Conservation (phyloP, 1,284 basidiomycete genomes). For the Marasmius fiardii region DNA sequence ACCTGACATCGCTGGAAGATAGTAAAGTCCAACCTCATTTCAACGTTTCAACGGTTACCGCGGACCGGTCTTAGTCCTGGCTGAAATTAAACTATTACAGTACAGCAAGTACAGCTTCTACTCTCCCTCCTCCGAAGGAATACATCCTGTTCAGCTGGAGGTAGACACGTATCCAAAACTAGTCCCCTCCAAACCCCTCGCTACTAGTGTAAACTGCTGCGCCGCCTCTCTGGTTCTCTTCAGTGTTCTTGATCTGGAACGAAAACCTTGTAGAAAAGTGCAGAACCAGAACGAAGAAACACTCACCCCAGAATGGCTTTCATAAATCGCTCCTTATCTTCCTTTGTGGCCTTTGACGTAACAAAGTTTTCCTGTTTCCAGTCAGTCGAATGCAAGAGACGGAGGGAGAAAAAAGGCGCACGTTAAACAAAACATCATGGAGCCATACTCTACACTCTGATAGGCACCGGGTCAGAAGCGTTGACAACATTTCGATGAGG, state of each 20-base stretch:
- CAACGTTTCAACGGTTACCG: too few relatives aligned
- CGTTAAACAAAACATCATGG: slow-evolving; percentile 64
- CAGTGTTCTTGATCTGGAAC: slow-evolving; percentile 53
- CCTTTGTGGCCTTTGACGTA: slow-evolving; percentile 56
- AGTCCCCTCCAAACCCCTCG: slow-evolving; percentile 72
- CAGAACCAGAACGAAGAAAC: neutral
- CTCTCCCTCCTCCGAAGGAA: too few relatives aligned
- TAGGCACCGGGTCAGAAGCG: slow-evolving; percentile 54
- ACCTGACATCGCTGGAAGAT: too few relatives aligned
- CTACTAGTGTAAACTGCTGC: slow-evolving; percentile 72
- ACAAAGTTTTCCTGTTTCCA: slow-evolving; percentile 56
- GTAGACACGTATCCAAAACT: slow-evolving; percentile 63
- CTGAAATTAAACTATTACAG: too few relatives aligned
- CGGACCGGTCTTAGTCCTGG: too few relatives aligned
- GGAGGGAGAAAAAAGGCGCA: slow-evolving; percentile 31
- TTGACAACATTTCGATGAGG: slow-evolving; percentile 75
- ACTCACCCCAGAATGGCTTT: slow-evolving; percentile 69
- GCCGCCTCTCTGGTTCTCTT: slow-evolving; percentile 70
- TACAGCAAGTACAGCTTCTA: too few relatives aligned
- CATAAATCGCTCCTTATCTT: slow-evolving; percentile 77
- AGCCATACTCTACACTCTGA: slow-evolving; percentile 66
- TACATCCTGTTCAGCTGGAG: slow-evolving; percentile 8
- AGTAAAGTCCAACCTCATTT: too few relatives aligned
- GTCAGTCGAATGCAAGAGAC: neutral
- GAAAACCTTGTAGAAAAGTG: slow-evolving; percentile 4